Evolutionary conservation across 495 filamentous ascomycete genomes (phyloP), one percentile per base, ranked within the genome.

Genomic region (Sordaria brevicollis): DNA sequence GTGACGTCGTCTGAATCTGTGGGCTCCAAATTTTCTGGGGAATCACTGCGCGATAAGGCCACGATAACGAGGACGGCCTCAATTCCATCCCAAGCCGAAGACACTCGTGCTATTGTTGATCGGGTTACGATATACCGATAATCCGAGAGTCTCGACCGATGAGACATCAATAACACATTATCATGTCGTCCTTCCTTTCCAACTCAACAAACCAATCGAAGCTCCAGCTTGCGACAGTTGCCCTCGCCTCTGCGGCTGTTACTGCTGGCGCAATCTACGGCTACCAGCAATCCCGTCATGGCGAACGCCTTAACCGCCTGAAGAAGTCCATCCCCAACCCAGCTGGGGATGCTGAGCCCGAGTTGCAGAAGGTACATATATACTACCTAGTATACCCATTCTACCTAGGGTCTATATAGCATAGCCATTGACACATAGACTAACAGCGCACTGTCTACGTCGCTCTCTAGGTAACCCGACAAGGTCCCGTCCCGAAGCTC

Each of bases 311-410:
- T 6, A 81, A 87, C 66, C 82, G 88, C 43, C 80, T 95, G 57
- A 95, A 95, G 74, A 84, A 84, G 70, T 91, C 90, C 0, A 94
- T 94, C 70, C 90, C 91, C 4, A 77, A 86, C 25, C 78, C 83
- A 43, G 49, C 49, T 57, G 81, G 85, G 38, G 76, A 76, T 38
- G 69, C 69, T 65, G 74, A 67, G 38, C 76, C 73, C 66, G 73
- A 71, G 31, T 68, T 76, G 54, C 81, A 79, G 73, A 79, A 76
- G 68, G 79, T 79, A n/a, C n/a, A n/a, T n/a, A n/a, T n/a, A 67
- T 15, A 70, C 8, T 10, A 39, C 6, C n/a, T n/a, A n/a, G n/a
- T n/a, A 5, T 49, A 31, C 34, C 36, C 34, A 15, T 10, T 67
- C 19, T 33, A 25, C 21, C 57, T 21, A 17, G 38, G n/a, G 37